Conservation (phyloP, 2,329 filamentous ascomycete species). For the Daldinia eschscholtzii region DNA sequence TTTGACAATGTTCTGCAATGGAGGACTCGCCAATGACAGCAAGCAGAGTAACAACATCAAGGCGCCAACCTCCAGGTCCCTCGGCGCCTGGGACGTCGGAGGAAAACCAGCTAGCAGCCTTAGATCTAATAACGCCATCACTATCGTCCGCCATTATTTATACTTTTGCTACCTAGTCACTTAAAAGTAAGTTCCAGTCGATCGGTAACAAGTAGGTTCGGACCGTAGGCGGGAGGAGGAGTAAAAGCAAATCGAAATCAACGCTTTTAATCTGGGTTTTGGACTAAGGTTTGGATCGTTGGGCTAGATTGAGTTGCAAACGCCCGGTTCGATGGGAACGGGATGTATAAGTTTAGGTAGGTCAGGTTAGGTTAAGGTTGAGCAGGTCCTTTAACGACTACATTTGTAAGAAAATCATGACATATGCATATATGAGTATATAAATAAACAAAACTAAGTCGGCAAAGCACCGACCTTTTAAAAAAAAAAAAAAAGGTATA, state of each 20-base stretch:
- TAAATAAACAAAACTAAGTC: not conserved
- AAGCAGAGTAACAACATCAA: slow-evolving; percentile 73
- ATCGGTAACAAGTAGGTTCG: slow-evolving; percentile 31
- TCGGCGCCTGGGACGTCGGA: slow-evolving; percentile 55
- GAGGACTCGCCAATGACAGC: slow-evolving; percentile 73
- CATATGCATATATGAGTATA: not conserved
- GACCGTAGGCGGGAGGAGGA: slow-evolving; percentile 13
- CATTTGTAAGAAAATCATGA: not conserved
- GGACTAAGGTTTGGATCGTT: not conserved
- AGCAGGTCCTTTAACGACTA: not conserved
- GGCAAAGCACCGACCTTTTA: not conserved
- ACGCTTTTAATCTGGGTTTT: slow-evolving; percentile 29
- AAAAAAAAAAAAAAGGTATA: not conserved
- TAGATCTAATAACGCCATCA: slow-evolving; percentile 16
- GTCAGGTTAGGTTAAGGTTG: not conserved
- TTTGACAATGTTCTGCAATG: slow-evolving; percentile 69
- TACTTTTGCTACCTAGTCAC: not conserved
- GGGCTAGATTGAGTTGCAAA: not conserved
- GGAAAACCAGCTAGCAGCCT: slow-evolving; percentile 44
- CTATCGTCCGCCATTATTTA: slow-evolving; percentile 43
- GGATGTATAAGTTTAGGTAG: no score
- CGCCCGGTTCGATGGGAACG: not conserved
- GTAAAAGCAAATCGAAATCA: slow-evolving; percentile 39
- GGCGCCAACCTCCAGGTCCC: slow-evolving; percentile 61
- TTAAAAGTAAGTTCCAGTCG: slow-evolving; percentile 1